Evolutionary conservation across 148 eudicot genomes (phyloP), one percentile per base, ranked within the genome.

Genomic region (Rhododendron kiyosumense): DNA sequence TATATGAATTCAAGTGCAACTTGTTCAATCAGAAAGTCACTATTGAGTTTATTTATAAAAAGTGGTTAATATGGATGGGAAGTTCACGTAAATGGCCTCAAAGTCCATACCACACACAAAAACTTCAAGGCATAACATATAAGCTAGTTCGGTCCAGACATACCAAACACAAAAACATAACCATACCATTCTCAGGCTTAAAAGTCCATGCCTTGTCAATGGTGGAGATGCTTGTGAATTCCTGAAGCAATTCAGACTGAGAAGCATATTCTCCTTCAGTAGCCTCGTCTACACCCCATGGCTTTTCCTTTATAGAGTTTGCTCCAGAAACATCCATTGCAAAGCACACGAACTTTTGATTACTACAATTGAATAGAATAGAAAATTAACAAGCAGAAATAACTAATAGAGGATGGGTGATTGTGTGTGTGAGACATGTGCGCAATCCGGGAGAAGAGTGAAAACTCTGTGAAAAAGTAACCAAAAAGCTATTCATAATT

Each of bases 131-230:
- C 2, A 3, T 22, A 61, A 22, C 67, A 0, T 61, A 61, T 61
- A 24, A 61, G 26, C 67, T 22, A 59, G 12, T 61, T 61, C 3
- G 10, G 15, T n/a, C 74, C 32, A n/a, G 74, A 26, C 74, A n/a
- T 67, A 26, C 30, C 5, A 59, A 3, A n/a, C 20, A 84, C 5
- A 52, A 9, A 65, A 14, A 49, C 71, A 24, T 61, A 89, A 75
- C 3, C 84, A 43, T 91, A 95, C 95, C 93, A 43, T 77, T 85
- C 36, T 84, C 89, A 59, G 97, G 91, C 78, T 81, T 91, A 88
- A 94, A 92, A 74, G 91, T 90, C 97, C 99, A 96, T 30, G 96
- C 97, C 87, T 93, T 93, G 52, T 91, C 92, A 85, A 92, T 86
- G 84, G 88, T 91, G 84, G 93, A 87, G 84, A 95, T 93, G 49